phyloP scores from a whole-genome alignment of 176 grass and related monocot species.

The Cenchrus fungigraminus region DNA sequence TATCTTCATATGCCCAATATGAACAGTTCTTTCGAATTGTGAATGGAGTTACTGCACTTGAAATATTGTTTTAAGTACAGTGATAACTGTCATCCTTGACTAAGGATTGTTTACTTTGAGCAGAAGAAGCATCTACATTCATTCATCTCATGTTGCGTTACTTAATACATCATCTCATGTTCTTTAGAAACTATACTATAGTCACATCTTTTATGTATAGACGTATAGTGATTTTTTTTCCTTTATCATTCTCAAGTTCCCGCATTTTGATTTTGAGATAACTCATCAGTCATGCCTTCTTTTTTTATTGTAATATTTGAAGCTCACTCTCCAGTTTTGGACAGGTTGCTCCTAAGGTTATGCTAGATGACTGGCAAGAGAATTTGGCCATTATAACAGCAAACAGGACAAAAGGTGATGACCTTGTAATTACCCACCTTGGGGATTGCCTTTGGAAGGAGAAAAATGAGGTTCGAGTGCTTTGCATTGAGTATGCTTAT shows the following conservation, averaged over 20 bases:
- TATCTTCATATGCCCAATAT: background rate
- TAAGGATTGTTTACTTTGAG: constrained; percentile 19
- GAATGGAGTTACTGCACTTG: background rate
- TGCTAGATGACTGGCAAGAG: constrained; percentile 92
- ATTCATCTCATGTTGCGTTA: background rate
- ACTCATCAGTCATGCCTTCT: background rate
- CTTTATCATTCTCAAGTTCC: background rate
- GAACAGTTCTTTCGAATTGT: background rate
- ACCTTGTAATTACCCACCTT: constrained; percentile 89
- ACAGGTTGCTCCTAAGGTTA: constrained; percentile 53
- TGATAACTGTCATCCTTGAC: background rate
- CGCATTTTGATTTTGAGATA: constrained; percentile 12
- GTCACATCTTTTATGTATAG: background rate
- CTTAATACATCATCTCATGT: background rate
- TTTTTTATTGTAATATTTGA: constrained; percentile 2
- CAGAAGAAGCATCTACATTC: background rate
- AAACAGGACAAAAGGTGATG: constrained; percentile 88
- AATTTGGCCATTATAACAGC: constrained; percentile 96
- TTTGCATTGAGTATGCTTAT: constrained; percentile 24
- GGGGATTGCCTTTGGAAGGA: constrained; percentile 99
- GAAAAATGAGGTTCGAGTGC: constrained; percentile 76
- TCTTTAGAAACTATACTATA: background rate
- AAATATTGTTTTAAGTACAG: constrained; percentile 1
- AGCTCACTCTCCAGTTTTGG: background rate
- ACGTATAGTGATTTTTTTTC: background rate